Evolutionary conservation across 352 stramenopile genomes (phyloP).

Genomic region (Thraustochytrium sp.): DNA sequence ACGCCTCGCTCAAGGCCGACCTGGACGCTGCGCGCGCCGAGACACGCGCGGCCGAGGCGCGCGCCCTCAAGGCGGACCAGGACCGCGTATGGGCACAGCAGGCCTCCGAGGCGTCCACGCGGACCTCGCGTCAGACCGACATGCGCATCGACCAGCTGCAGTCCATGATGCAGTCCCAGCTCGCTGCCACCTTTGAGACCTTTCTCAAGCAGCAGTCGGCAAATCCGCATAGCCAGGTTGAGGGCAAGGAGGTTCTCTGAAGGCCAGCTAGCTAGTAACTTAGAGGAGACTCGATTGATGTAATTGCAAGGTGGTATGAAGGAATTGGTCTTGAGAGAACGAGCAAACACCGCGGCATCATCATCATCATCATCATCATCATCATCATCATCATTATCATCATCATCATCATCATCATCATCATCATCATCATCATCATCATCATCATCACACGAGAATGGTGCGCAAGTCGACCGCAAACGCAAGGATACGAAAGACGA

Average conservation of each 20-base stretch:
- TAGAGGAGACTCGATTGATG: too few relatives aligned
- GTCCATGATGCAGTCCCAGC: background rate
- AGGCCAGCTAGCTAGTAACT: too few relatives aligned
- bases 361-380: too few relatives aligned
- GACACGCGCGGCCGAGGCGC: background rate
- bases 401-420: too few relatives aligned
- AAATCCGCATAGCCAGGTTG: too few relatives aligned
- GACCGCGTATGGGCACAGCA: background rate
- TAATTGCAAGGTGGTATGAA: too few relatives aligned
- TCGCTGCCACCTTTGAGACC: background rate
- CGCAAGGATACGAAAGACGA: background rate
- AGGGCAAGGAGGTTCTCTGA: background rate
- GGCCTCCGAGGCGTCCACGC: background rate
- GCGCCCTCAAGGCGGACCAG: background rate
- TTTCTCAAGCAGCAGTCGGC: background rate
- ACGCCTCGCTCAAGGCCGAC: background rate
- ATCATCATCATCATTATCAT: too few relatives aligned
- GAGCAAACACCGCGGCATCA: too few relatives aligned
- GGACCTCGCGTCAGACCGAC: background rate
- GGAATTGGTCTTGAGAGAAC: too few relatives aligned
- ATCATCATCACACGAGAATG: conserved; percentile 3
- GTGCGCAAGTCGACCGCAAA: background rate
- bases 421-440: too few relatives aligned
- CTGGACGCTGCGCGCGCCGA: background rate
- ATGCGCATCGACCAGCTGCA: background rate